A percentile compares a stretch with the other conserved stretches of the same genome.
Conservation (phyloP, 2,329 filamentous ascomycete genomes). For the Colletotrichum chrysophilum region DNA sequence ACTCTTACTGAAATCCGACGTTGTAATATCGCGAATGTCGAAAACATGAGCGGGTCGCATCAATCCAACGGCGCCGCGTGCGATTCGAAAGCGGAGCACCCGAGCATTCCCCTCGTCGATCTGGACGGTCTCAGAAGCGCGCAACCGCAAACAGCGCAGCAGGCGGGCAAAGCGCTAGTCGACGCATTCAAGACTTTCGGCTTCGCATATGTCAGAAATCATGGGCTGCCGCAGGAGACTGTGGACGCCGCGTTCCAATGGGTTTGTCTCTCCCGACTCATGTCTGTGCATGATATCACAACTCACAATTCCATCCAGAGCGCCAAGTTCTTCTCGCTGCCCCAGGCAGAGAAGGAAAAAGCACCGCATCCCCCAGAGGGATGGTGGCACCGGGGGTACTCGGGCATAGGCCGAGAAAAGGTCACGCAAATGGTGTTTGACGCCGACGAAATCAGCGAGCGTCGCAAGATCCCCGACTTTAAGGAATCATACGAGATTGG, state of each 20-base stretch:
- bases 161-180: slow-evolving; percentile 24
- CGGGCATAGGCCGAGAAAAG: slow-evolving; percentile 38
- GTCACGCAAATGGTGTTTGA: slow-evolving; percentile 37
- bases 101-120: not conserved
- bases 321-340: slow-evolving; percentile 34
- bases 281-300: not conserved
- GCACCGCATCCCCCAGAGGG: slow-evolving; percentile 35
- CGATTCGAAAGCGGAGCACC: not conserved
- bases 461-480: slow-evolving; percentile 36
- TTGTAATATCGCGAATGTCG: not conserved
- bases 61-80: not conserved
- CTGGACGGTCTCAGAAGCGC: not conserved
- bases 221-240: slow-evolving; percentile 35
- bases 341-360: slow-evolving; percentile 34
- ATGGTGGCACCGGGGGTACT: slow-evolving; percentile 42
- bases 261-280: not conserved
- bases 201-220: slow-evolving; percentile 39
- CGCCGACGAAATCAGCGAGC: slow-evolving; percentile 28
- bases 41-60: not conserved
- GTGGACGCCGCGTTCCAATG: slow-evolving; percentile 40
- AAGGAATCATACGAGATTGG: slow-evolving; percentile 48
- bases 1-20: not conserved
- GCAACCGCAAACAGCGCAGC: not conserved
- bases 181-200: slow-evolving; percentile 35
- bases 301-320: slow-evolving; percentile 24